phyloP scores from a whole-genome alignment of 148 eudicot species.

The Persicaria maculosa region DNA sequence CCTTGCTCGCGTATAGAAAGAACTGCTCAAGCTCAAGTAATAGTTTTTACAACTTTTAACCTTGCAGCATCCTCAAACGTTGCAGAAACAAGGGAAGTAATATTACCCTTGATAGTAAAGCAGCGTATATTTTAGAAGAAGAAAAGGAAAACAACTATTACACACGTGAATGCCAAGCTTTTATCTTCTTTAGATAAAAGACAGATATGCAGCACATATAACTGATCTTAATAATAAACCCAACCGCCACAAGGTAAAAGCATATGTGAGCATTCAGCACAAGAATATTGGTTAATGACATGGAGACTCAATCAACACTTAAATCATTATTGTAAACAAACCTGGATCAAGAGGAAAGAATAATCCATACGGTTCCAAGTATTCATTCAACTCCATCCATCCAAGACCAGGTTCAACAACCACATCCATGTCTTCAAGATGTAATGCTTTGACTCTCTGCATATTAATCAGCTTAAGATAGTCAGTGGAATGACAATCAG shows the following conservation, averaged over 20 bases:
- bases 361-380: slow-evolving; percentile 88
- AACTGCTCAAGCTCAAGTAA: neutral
- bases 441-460: slow-evolving; percentile 72
- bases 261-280: neutral
- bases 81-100: neutral
- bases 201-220: neutral
- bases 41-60: neutral
- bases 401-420: slow-evolving; percentile 99
- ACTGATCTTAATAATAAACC: neutral
- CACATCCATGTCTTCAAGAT: slow-evolving; percentile 95
- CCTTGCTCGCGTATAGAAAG: neutral
- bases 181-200: neutral
- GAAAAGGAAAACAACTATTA: neutral
- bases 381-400: slow-evolving; percentile 98
- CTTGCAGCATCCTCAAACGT: neutral
- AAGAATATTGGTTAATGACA: neutral
- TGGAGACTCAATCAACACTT: neutral
- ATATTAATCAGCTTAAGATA: slow-evolving; percentile 2
- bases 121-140: neutral
- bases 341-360: slow-evolving; percentile 99
- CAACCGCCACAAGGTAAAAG: neutral
- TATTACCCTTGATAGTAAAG: neutral
- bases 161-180: neutral
- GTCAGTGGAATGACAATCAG: neutral
- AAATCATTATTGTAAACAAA: slow-evolving; percentile 21